These are phyloP conservation scores for Aspergillus campestris DNA, from an alignment of 495 filamentous ascomycete species.

Conservation along the genomic window DNA sequence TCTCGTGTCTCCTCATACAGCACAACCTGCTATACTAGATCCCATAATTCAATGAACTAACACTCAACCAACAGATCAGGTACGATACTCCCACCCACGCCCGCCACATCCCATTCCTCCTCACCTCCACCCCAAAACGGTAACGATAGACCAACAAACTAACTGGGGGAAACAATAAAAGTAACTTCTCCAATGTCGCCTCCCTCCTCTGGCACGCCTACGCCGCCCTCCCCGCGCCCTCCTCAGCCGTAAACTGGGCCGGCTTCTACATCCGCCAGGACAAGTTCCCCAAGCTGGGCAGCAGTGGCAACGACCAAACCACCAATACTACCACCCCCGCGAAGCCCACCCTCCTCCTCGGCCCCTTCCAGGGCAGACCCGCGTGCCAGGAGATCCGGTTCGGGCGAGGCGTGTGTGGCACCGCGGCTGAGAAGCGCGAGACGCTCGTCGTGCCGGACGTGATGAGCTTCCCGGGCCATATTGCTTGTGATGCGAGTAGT, in stretches of 20 bases:
- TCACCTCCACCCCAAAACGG: neutral
- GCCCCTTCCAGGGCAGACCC: conserved; percentile 82
- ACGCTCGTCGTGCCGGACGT: conserved; percentile 75
- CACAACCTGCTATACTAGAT: neutral
- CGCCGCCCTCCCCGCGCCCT: conserved; percentile 67
- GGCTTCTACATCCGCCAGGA: conserved; percentile 82
- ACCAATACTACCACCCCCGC: conserved; percentile 12
- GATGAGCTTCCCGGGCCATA: conserved; percentile 72
- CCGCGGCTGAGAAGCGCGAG: conserved; percentile 53
- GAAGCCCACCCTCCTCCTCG: conserved; percentile 55
- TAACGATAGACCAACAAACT: neutral
- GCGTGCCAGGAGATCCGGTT: conserved; percentile 82
- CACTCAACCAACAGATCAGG: conserved; percentile 46
- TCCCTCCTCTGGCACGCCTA: conserved; percentile 84
- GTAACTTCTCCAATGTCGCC: conserved; percentile 77
- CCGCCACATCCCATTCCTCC: neutral
- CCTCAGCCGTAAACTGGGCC: conserved; percentile 73
- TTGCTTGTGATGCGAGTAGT: conserved; percentile 78
- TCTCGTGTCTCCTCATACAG: too few relatives aligned
- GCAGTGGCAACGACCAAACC: conserved; percentile 4
- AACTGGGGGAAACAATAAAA: conserved; percentile 20
- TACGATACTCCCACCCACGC: conserved; percentile 18
- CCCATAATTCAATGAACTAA: neutral
- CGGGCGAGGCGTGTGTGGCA: conserved; percentile 74
- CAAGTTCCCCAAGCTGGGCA: conserved; percentile 33